Base-by-base conservation (phyloP, 2,329 filamentous ascomycete species). In the Pezicula carpinea region DNA sequence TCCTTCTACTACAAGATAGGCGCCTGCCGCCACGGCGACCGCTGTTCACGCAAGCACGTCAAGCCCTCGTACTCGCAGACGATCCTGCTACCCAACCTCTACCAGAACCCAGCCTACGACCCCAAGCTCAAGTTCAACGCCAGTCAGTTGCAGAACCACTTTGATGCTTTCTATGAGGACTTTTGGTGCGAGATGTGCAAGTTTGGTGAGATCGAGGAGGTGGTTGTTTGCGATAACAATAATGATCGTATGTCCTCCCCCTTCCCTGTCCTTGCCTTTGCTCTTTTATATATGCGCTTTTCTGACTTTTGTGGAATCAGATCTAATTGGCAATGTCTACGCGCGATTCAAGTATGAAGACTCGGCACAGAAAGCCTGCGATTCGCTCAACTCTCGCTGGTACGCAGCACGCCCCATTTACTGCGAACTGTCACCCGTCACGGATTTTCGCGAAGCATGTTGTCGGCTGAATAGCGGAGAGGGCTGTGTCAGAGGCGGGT, bases 1-100 rank as follows among this genome's bases (percentile, higher is more conserved):
- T 93, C 87, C 48, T 99, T 99, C 82, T 99, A 99, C 83, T 91
- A 96, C 87, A 99, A 99, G 77, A 99, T 99, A 70, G 93, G 93
- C 67, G 93, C 93, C 46, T 99, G 93, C 77, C 86, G 93, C 53
- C 93, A 99, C 77, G 93, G 93, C 66, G 93, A 99, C 73, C 89
- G 93, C 64, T 99, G 93, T 79, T 95, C 88, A 53, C 85, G 93
- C 61, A 99, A 99, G 72, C 93, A 99, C 72, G 93, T 99, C 76
- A 99, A 99, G 75, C 93, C 93, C 1, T 96, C 90, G 18, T 99
- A 99, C 80, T 87, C 82, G 54, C 93, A 99, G 71, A 99, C 93
- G 17, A 91, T 99, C 69, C 86, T 99, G 58, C 89, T 99, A 66
- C 93, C 93, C 39, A 96, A 96, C 71, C 87, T 99, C 60, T 99